These are phyloP conservation scores for Pleurotus djamor DNA, from an alignment of 768 basidiomycete genomes.

Conservation along the genomic window DNA sequence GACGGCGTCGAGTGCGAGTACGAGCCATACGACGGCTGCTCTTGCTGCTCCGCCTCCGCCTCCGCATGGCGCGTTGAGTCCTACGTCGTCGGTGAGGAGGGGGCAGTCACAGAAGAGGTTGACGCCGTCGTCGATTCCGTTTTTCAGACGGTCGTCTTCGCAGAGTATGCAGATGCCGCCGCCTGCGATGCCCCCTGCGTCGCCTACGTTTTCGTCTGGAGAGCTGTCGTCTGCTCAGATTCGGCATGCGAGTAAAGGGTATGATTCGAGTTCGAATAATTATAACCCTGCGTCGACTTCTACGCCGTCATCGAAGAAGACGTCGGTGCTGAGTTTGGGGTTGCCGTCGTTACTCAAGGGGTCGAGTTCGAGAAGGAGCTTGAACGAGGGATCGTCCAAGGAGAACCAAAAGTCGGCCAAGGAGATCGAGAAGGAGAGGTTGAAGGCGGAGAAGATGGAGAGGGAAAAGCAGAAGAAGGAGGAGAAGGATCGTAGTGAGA, in stretches of 20 bases:
- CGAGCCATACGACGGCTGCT: constrained; percentile 54
- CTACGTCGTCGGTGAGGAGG: constrained; percentile 65
- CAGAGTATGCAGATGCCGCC: constrained; percentile 77
- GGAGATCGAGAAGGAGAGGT: constrained; percentile 66
- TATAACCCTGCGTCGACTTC: constrained; percentile 47
- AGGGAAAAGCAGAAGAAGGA: constrained; percentile 66
- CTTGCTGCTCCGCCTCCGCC: constrained; percentile 50
- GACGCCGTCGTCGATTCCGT: constrained; percentile 91
- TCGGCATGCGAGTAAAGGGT: constrained; percentile 30
- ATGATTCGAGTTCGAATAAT: constrained; percentile 36
- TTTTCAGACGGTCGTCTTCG: constrained; percentile 90
- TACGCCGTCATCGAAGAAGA: constrained; percentile 70
- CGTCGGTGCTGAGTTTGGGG: constrained; percentile 79
- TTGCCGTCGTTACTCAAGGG: constrained; percentile 81
- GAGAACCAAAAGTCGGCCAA: constrained; percentile 51
- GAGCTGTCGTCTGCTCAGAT: constrained; percentile 35
- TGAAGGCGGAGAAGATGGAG: constrained; percentile 35
- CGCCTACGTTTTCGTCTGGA: constrained; percentile 44
- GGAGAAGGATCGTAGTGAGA: constrained; percentile 88
- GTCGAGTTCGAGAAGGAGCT: constrained; percentile 78
- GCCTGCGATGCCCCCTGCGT: constrained; percentile 44
- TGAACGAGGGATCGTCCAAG: constrained; percentile 61
- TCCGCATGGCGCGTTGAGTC: constrained; percentile 65
- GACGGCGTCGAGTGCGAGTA: constrained; percentile 76
- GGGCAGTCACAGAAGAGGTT: constrained; percentile 70